These are phyloP conservation scores for Saturnispora gosingensis DNA, from an alignment of 805 yeast genomes.

Conservation along the genomic window DNA sequence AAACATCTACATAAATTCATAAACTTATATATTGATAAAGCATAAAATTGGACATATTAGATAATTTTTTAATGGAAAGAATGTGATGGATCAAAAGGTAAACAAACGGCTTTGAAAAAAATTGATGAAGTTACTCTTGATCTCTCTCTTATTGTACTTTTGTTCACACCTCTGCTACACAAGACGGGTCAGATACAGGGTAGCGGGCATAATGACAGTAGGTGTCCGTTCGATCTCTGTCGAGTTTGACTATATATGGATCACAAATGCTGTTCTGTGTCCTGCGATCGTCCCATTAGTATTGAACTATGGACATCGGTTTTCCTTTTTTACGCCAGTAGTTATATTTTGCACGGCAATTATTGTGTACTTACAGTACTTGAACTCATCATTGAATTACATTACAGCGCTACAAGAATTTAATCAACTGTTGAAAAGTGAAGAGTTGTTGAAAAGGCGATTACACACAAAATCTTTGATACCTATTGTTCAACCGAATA, in stretches of 20 bases:
- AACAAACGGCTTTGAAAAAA: background rate
- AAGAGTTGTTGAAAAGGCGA: background rate
- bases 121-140: background rate
- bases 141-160: background rate
- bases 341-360: background rate
- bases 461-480: background rate
- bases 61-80: background rate
- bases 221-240: background rate
- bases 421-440: background rate
- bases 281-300: background rate
- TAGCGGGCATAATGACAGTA: background rate
- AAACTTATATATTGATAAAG: background rate
- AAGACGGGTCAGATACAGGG: background rate
- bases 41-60: background rate
- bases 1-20: background rate
- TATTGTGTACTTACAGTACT: background rate
- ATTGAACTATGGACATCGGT: background rate
- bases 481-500: constrained; percentile 1
- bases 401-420: background rate
- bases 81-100: background rate
- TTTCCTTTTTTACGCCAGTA: background rate
- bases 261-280: background rate
- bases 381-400: background rate
- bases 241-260: background rate
- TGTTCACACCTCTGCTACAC: background rate